These are phyloP conservation scores for Fonsecaea monophora DNA, from an alignment of 2,329 filamentous ascomycete species.

Conservation along the genomic window DNA sequence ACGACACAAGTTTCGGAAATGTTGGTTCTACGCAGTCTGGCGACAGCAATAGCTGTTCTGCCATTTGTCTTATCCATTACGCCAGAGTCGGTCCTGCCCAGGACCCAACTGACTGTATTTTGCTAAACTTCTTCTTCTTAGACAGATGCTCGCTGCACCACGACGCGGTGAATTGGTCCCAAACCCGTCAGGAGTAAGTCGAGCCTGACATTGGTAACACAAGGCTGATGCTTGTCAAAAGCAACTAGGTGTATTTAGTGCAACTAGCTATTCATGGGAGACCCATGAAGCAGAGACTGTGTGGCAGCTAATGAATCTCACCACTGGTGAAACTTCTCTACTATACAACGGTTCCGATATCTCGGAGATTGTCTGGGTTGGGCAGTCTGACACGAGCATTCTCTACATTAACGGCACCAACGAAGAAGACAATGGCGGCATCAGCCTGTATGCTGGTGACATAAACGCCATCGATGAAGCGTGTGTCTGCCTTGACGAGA, in stretches of 20 bases:
- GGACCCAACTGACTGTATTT: neutral
- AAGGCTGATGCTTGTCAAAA: conserved; percentile 35
- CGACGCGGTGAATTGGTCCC: conserved; percentile 48
- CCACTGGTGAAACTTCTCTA: conserved; percentile 68
- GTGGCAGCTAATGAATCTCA: conserved; percentile 75
- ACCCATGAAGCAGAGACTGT: conserved; percentile 68
- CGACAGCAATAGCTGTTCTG: conserved; percentile 38
- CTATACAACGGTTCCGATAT: conserved; percentile 70
- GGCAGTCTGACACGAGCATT: conserved; percentile 64
- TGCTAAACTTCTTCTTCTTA: conserved; percentile 28
- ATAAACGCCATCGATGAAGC: conserved; percentile 44
- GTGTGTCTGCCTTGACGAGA: conserved; percentile 34
- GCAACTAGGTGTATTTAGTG: conserved; percentile 58
- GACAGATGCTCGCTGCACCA: conserved; percentile 48
- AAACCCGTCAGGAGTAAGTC: conserved; percentile 50
- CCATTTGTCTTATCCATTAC: conserved; percentile 40
- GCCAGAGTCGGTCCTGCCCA: conserved; percentile 36
- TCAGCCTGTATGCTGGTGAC: conserved; percentile 50
- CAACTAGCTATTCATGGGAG: conserved; percentile 80
- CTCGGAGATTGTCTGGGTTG: conserved; percentile 78
- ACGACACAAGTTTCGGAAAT: conserved; percentile 10
- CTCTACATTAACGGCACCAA: conserved; percentile 62
- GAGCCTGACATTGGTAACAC: neutral
- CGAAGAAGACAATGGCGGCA: conserved; percentile 48
- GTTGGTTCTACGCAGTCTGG: conserved; percentile 8